Evolutionary conservation across 768 basidiomycete genomes (phyloP).

Genomic region (Pisolithus microcarpus): DNA sequence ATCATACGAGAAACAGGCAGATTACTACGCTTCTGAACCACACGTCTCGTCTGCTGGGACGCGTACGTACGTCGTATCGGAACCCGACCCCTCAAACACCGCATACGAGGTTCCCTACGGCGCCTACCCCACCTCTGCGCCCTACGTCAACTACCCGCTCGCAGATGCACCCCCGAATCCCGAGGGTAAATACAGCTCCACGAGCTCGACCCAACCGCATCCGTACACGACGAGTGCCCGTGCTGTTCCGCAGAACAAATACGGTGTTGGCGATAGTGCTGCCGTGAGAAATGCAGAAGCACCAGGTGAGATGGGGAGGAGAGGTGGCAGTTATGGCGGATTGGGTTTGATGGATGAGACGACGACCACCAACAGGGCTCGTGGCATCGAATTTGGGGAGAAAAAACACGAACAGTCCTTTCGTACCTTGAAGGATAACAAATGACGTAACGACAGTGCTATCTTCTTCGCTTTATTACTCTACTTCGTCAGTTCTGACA

Average conservation of each 20-base stretch:
- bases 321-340: conserved; percentile 38
- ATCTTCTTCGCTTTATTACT: too few relatives aligned
- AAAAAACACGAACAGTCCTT: too few relatives aligned
- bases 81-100: conserved; percentile 56
- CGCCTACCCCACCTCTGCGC: conserved; percentile 48
- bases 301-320: conserved; percentile 40
- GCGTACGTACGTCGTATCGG: conserved; percentile 66
- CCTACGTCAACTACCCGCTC: conserved; percentile 38
- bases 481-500: too few relatives aligned
- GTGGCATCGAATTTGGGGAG: too few relatives aligned
- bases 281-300: conserved; percentile 16
- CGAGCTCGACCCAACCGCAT: conserved; percentile 35
- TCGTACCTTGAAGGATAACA: too few relatives aligned
- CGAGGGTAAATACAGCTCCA: conserved; percentile 33
- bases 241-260: conserved; percentile 32
- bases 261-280: conserved; percentile 43
- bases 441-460: too few relatives aligned
- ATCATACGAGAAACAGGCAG: conserved; percentile 52
- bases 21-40: conserved; percentile 45
- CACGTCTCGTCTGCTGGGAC: conserved; percentile 37
- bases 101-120: conserved; percentile 68
- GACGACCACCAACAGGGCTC: too few relatives aligned
- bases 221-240: conserved; percentile 33
- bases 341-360: conserved; percentile 2
- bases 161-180: conserved; percentile 32